Base-by-base conservation (phyloP, 805 yeast species). In the Pachysolen tannophilus region DNA sequence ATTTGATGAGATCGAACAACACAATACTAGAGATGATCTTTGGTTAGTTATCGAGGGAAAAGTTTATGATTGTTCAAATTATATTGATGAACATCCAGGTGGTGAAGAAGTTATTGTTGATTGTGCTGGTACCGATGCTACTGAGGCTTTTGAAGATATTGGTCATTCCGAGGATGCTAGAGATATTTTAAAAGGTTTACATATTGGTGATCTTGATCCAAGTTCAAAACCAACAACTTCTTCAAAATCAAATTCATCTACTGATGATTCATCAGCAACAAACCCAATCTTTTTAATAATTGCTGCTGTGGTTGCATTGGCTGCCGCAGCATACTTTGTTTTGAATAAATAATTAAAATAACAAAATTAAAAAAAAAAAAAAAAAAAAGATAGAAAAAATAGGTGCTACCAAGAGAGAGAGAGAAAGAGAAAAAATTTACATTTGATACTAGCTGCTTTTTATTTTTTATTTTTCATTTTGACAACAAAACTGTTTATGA, bases 121-220 rank as follows among this genome's bases (percentile, higher is more conserved):
- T 42, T 84, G 84, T 47, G 96, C 92, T 14, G 94, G 92, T 4
- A 63, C 58, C 5, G 87, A 81, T 53, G 82, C 84, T 25, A 72
- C 86, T 21, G 81, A 73, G 51, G 76, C 80, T 18, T 81, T 81
- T 51, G 75, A 73, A 46, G 95, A 86, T 53, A 88, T 92, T 55
- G 99, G 99, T 24, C 99, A 92, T 63, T 86, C 97, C 24, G 97
- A 88, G 43, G 96, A 88, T 47, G 97, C 99, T 27, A 77, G 78
- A 48, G 92, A 81, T 49, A 67, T 81, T 47, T 66, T 92, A 50
- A 67, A 62, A 30, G 75, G 72, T 27, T 63, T 86, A 53, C 65
- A 72, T 46, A 71, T 92, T 40, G 98, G 98, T 45, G 78, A 71
- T 35, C 68, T 90, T 34, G 88, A 87, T 52, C 83, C 78, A 32